Conservation (phyloP, 805 yeast species). For the Maudiozyma pseudohumilis region DNA sequence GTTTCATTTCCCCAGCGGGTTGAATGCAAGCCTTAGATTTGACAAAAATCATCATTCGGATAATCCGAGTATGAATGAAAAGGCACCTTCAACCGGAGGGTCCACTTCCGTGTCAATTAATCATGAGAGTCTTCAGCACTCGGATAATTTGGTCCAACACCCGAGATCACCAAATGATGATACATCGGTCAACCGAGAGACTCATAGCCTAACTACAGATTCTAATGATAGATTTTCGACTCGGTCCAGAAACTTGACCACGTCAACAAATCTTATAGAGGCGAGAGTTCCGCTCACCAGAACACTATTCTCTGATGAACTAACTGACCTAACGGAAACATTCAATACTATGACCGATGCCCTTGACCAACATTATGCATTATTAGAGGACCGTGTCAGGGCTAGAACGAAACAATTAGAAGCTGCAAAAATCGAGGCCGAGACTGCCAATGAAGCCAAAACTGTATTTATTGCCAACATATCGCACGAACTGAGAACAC, state of each 20-base stretch:
- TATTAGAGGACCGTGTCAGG: conserved; percentile 78
- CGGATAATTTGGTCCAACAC: background rate
- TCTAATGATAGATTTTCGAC: conserved; percentile 8
- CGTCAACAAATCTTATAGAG: conserved; percentile 29
- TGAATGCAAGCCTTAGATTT: background rate
- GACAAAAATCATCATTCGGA: background rate
- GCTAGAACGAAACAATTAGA: conserved; percentile 83
- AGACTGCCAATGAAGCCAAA: conserved; percentile 92
- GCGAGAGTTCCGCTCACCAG: conserved; percentile 38
- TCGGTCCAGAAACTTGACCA: conserved; percentile 16
- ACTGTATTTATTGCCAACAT: conserved; percentile 88
- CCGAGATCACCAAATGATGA: background rate
- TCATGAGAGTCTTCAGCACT: background rate
- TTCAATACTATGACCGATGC: conserved; percentile 89
- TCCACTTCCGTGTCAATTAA: background rate
- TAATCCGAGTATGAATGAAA: background rate
- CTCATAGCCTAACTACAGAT: conserved; percentile 2
- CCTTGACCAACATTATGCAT: conserved; percentile 70
- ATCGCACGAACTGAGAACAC: conserved; percentile 90
- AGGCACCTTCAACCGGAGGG: background rate
- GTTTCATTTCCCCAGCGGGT: background rate
- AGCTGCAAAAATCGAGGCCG: conserved; percentile 80
- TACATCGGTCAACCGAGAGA: background rate
- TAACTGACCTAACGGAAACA: conserved; percentile 78
- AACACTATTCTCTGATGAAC: conserved; percentile 65